Evolutionary conservation across 768 basidiomycete species (phyloP), one percentile per base, ranked within the genome.

Genomic region (Candolleomyces eurysporus): DNA sequence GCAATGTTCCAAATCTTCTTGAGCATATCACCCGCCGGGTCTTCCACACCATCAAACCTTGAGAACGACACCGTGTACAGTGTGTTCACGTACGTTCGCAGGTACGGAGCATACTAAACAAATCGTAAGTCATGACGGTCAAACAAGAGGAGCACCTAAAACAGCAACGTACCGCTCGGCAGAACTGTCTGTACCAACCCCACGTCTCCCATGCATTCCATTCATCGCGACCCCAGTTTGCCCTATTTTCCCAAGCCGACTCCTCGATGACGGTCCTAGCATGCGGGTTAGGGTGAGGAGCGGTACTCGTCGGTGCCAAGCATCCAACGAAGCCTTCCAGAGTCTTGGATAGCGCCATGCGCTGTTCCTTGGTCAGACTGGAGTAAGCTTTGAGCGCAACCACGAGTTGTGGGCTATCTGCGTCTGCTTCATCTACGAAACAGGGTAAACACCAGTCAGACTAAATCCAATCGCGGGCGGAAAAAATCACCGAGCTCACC

Each of bases 161-260:
- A 36, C 36, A 36, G 5, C 36, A 36, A 36, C 91, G 64, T 58
- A 94, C 94, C 72, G 76, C 81, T 67, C 92, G 80, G 72, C 90
- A 91, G 76, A 94, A 95, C 66, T 96, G 92, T 62, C 90, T 79
- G 66, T 91, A 95, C 94, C 94, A 96, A 2, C 90, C 88, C 89
- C 91, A 94, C 0, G 88, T 91, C 75, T 91, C 88, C 92, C 92
- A 94, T 1, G 83, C 79, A 68, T 83, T 82, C 94, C 94, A 96
- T 58, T 90, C 88, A 30, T 86, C 84, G 42, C 84, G 80, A 21
- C 79, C 79, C 92, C 92, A 94, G 32, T 76, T 81, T 1, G 77
- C 79, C 22, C 91, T 87, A 48, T 83, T 83, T 39, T 85, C 79
- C 93, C 92, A 94, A 0, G 85, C 83, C 5, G 81, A 76, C 65